Conservation (phyloP, 306 rosid species). For the Geum urbanum region DNA sequence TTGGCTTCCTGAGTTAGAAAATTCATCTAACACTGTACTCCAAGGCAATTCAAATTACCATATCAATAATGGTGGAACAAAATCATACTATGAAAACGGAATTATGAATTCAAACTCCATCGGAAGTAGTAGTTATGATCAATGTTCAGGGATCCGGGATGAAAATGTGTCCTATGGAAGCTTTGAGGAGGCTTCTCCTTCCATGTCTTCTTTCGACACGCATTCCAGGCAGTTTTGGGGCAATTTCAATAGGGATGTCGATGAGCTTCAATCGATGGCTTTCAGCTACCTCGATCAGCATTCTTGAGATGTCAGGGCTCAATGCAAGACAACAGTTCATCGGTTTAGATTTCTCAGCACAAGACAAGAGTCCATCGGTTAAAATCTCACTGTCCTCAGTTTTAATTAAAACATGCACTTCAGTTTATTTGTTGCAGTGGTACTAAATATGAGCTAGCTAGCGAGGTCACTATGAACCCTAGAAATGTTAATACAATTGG, state of each 20-base stretch:
- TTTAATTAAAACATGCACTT: constrained; percentile 40
- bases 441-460: constrained; percentile 20
- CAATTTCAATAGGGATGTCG: constrained; percentile 34
- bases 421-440: constrained; percentile 30
- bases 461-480: constrained; percentile 40
- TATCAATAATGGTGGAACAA: constrained; percentile 27
- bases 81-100: constrained; percentile 36
- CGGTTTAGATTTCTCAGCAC: neutral
- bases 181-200: constrained; percentile 59
- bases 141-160: constrained; percentile 42
- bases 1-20: constrained; percentile 49
- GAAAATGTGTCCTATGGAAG: constrained; percentile 60
- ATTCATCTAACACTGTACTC: constrained; percentile 34
- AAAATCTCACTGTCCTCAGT: neutral
- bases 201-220: constrained; percentile 55
- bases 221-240: constrained; percentile 54
- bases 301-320: constrained; percentile 23
- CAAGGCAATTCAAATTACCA: constrained; percentile 37
- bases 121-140: constrained; percentile 32
- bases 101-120: constrained; percentile 40
- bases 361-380: constrained; percentile 19
- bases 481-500: constrained; percentile 42
- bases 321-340: constrained; percentile 21
- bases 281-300: constrained; percentile 47
- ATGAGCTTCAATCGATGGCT: constrained; percentile 67